phyloP scores from a whole-genome alignment of 148 eudicot genomes.

The Rhododendron williamsianum region DNA sequence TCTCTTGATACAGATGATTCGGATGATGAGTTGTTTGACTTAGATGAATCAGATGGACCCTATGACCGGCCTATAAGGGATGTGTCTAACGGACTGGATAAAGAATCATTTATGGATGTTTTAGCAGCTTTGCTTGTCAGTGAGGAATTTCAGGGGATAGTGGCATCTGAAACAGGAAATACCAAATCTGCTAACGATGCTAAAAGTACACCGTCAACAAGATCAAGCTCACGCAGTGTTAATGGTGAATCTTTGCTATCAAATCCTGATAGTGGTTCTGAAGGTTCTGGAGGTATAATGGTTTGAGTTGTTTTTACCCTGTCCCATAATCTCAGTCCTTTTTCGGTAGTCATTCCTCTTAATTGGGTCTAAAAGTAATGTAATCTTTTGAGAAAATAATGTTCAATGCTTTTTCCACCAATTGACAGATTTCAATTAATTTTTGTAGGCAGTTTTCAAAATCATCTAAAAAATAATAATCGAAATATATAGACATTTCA shows the following conservation, averaged over 20 bases:
- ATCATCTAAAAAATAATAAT: not conserved
- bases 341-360: not conserved
- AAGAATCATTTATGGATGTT: constrained; percentile 87
- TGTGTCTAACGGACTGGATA: constrained; percentile 31
- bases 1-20: constrained; percentile 35
- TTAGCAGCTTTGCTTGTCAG: constrained; percentile 90
- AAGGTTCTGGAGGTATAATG: constrained; percentile 46
- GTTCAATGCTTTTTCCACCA: not conserved
- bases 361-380: not conserved
- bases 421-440: not conserved
- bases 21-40: constrained; percentile 71
- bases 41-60: constrained; percentile 44
- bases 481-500: not conserved
- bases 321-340: not conserved
- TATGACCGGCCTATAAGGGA: constrained; percentile 36
- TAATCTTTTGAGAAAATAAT: not conserved
- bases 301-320: not conserved
- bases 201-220: constrained; percentile 25
- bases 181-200: constrained; percentile 30
- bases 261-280: constrained; percentile 27
- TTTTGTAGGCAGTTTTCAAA: not conserved
- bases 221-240: constrained; percentile 25
- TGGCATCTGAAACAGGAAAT: constrained; percentile 68
- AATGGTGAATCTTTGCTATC: constrained; percentile 29
- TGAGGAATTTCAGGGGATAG: constrained; percentile 94